phyloP scores from a whole-genome alignment of 192 early-diverging fungal genomes.

The Paraglomus occultum region DNA sequence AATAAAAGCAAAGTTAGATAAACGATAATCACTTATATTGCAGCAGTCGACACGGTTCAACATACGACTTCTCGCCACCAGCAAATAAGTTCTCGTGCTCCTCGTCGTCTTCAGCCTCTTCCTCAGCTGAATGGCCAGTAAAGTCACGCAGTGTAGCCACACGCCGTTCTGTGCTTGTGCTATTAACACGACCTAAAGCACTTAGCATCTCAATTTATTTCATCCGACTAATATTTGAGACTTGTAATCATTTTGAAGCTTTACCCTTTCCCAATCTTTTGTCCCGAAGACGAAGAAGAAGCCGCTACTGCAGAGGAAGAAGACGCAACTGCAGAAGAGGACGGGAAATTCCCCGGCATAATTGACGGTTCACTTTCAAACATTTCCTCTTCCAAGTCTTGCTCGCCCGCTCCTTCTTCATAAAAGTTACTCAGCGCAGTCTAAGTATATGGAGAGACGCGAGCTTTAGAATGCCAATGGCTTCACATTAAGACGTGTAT shows the following conservation, averaged over 20 bases:
- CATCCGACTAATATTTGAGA: no score
- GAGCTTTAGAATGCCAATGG: neutral
- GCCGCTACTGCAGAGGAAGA: constrained; percentile 23
- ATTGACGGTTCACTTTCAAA: neutral
- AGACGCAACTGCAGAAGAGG: neutral
- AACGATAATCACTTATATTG: neutral
- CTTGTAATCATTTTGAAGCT: no score
- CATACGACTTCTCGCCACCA: constrained; percentile 95
- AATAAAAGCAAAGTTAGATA: neutral
- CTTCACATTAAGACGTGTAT: no score
- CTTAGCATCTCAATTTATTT: no score
- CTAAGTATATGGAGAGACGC: constrained; percentile 32
- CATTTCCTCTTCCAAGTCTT: no score
- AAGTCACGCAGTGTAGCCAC: constrained; percentile 52
- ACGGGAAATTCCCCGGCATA: constrained; percentile 44
- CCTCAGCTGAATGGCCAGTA: constrained; percentile 33
- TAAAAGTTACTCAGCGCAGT: constrained; percentile 68
- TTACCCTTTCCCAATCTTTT: no score
- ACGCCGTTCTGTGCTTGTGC: neutral
- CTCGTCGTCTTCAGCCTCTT: constrained; percentile 45
- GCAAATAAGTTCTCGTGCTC: constrained; percentile 78
- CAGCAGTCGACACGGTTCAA: constrained; percentile 15
- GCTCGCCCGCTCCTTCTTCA: constrained; percentile 39
- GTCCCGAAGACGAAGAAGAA: no score
- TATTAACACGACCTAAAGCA: constrained; percentile 26